Evolutionary conservation across 106 monocot genomes (phyloP).

Genomic region (Posidonia australis): DNA sequence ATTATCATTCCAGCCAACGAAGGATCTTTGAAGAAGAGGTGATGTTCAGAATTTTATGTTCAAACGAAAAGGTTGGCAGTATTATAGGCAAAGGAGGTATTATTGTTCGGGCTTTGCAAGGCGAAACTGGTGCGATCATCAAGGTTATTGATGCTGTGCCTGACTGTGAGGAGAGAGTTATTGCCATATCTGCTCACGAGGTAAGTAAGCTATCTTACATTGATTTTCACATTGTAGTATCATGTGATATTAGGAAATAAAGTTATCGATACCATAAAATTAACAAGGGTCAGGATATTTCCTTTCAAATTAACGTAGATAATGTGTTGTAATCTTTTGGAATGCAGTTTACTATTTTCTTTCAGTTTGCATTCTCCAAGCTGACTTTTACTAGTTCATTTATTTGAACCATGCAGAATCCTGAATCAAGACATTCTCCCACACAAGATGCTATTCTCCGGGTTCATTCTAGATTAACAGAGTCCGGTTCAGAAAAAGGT

Average conservation of each 20-base stretch:
- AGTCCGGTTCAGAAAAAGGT: slow-evolving; percentile 42
- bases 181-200: slow-evolving; percentile 67
- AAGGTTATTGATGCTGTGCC: slow-evolving; percentile 42
- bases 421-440: slow-evolving; percentile 53
- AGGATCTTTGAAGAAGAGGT: slow-evolving; percentile 54
- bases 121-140: slow-evolving; percentile 64
- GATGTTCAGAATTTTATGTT: slow-evolving; percentile 57
- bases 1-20: slow-evolving; percentile 35
- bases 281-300: too few relatives aligned
- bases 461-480: slow-evolving; percentile 50
- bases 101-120: slow-evolving; percentile 51
- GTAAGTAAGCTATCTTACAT: slow-evolving; percentile 8
- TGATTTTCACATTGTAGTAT: background rate
- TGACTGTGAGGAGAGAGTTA: slow-evolving; percentile 68
- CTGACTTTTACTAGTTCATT: background rate
- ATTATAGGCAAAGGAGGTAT: slow-evolving; percentile 68
- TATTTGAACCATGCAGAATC: slow-evolving; percentile 29
- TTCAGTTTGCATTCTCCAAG: background rate
- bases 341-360: background rate
- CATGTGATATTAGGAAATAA: background rate
- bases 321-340: background rate
- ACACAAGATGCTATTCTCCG: slow-evolving; percentile 75
- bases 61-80: slow-evolving; percentile 58
- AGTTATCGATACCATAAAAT: background rate
- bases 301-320: background rate